Evolutionary conservation across 1,284 basidiomycete species (phyloP), one percentile per base, ranked within the genome.

Genomic region (Inonotus obliquus): DNA sequence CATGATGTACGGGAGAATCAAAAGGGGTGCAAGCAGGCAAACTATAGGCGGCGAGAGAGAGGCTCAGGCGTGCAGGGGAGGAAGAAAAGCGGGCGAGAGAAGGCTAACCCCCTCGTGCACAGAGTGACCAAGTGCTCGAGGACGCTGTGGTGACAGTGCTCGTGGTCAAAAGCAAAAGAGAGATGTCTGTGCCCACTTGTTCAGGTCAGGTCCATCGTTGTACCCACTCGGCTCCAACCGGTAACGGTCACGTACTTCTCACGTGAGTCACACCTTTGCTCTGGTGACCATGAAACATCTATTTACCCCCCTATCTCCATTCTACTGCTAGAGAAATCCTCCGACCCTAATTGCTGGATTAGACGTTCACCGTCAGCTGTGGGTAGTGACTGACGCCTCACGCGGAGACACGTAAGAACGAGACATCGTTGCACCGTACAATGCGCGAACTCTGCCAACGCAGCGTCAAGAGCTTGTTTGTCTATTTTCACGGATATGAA

Each of bases 1-100:
- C 60, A 61, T 61, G 60, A 57, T 55, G 54, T 23, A 47, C 38
- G 54, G 29, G 44, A 32, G 41, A 57, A 19, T 21, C 27, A 41
- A 57, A 35, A 45, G 39, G 27, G 44, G 29, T 17, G 45, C 27
- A 21, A 41, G 44, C 39, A 39, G n/a, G 44, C 25, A 45, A 45
- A 45, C 45, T 23, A 35, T n/a, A 17, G n/a, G 35, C 25, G 51
- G 51, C 29, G 14, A 17, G 17, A 32, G 32, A 52, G 3, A 29
- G 27, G 29, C 27, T 7, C n/a, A 13, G 10, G 32, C 32, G 56
- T 49, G 35, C 53, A 23, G 44, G 47, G n/a, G 55, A 57, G 41
- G 55, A 57, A 41, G 55, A 45, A n/a, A 45, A 58, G 29, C 45
- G 49, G 27, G 47, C 32, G 21, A 29, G 19, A 23, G 13, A n/a